phyloP scores from a whole-genome alignment of 768 basidiomycete species.

The Lactarius hengduanensis region DNA sequence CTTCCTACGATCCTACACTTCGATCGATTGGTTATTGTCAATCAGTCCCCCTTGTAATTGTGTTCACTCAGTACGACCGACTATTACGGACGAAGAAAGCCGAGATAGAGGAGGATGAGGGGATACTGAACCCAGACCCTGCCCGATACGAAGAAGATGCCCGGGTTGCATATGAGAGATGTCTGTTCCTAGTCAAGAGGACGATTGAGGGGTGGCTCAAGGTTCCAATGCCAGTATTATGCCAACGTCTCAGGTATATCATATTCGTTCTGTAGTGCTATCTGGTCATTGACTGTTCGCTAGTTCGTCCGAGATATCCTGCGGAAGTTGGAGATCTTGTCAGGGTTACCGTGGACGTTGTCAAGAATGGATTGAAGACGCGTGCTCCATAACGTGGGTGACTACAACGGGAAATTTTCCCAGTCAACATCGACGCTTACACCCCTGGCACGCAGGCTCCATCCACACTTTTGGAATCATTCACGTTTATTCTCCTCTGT shows the following conservation, averaged over 20 bases:
- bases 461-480: not conserved
- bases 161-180: not conserved
- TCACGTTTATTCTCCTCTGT: not conserved
- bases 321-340: not conserved
- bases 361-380: not conserved
- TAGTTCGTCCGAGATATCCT: not conserved
- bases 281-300: not conserved
- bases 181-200: not conserved
- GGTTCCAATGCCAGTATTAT: not conserved
- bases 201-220: not conserved
- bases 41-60: not conserved
- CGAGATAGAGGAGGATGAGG: not conserved
- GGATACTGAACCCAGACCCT: not conserved
- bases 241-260: not conserved
- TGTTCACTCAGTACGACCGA: slow-evolving; percentile 1
- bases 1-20: not conserved
- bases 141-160: not conserved
- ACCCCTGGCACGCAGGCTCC: not conserved
- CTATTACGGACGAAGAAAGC: not conserved
- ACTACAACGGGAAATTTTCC: not conserved
- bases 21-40: not conserved
- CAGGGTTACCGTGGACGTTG: not conserved
- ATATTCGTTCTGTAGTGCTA: not conserved
- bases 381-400: not conserved
- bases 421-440: not conserved